Evolutionary conservation across 1,284 basidiomycete species (phyloP).

Genomic region (Ustilago nuda): DNA sequence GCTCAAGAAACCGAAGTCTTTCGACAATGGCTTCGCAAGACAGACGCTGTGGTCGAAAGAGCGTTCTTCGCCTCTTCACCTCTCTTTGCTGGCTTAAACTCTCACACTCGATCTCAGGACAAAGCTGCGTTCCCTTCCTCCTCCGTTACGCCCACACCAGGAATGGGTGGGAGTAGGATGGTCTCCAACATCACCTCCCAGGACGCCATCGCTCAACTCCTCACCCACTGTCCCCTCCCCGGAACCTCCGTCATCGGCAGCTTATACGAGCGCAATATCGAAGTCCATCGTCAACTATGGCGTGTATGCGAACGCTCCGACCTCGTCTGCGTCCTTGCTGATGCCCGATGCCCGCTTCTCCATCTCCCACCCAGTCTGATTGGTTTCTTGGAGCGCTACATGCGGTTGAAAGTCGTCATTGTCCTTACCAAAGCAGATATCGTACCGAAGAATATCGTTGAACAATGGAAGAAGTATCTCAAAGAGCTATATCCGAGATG

Average conservation of each 20-base stretch:
- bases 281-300: conserved; percentile 61
- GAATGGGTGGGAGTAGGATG: conserved; percentile 44
- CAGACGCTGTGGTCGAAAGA: conserved; percentile 49
- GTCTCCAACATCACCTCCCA: conserved; percentile 32
- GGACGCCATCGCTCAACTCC: conserved; percentile 32
- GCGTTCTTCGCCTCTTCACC: conserved; percentile 52
- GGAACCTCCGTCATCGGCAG: conserved; percentile 75
- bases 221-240: conserved; percentile 42
- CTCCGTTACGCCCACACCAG: background rate
- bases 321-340: conserved; percentile 84
- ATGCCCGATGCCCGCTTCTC: conserved; percentile 82
- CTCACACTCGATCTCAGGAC: conserved; percentile 39
- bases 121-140: conserved; percentile 32
- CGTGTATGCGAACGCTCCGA: conserved; percentile 74
- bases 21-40: conserved; percentile 53
- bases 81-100: conserved; percentile 32
- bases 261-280: conserved; percentile 70
- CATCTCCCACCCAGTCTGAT: conserved; percentile 74
- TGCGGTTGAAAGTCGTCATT: conserved; percentile 71
- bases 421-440: conserved; percentile 60
- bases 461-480: conserved; percentile 45
- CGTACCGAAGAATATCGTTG: conserved; percentile 43
- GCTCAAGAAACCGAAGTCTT: conserved; percentile 57
- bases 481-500: conserved; percentile 43
- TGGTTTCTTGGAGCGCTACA: conserved; percentile 71